Base-by-base conservation (phyloP, 768 basidiomycete genomes). In the Lentinula sp. region DNA sequence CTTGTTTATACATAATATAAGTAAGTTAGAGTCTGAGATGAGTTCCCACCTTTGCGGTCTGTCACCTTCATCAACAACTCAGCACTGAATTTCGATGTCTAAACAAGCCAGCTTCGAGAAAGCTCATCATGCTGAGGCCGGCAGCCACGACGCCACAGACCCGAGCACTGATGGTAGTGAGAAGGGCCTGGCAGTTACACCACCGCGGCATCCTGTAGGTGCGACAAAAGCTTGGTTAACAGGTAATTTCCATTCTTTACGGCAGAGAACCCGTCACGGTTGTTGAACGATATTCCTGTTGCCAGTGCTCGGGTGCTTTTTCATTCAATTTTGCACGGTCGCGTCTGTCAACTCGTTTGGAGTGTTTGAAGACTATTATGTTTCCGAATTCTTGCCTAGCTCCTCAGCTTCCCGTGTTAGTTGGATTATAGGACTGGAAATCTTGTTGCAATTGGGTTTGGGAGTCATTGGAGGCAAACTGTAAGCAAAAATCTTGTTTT, bases 371-470 rank as follows among this genome's bases (percentile, higher is more conserved):
- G 56, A 57, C n/a, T 57, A 35, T 31, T 57, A 57, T n/a, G 56
- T 57, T 42, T 43, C 56, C 21, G 56, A 45, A 23, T 57, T 57
- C 43, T n/a, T 57, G 34, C 21, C 42, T 15, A 57, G 45, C 42
- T 57, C 56, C 5, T 57, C 56, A 13, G 56, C 56, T 31, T 57
- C 56, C 40, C 21, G 42, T 28, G 28, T 57, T 9, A 57, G 56
- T 21, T 57, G 56, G 56, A 32, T 57, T 13, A 48, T 43, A 43
- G 56, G 56, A 31, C 9, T 57, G 7, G 40, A 57, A 21, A 57
- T 57, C 15, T 48, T 57, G 10, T n/a, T 57, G 56, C 56, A 57
- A 32, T 46, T 57, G 42, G 56, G 56, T 37, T 57, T 57, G 45
- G 56, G 56, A 11, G 42, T 35, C 6, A 40, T 57, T 5, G 56